Evolutionary conservation across 73 alveolate species (phyloP), one percentile per base, ranked within the genome.

Genomic region (Effrenium voratum): DNA sequence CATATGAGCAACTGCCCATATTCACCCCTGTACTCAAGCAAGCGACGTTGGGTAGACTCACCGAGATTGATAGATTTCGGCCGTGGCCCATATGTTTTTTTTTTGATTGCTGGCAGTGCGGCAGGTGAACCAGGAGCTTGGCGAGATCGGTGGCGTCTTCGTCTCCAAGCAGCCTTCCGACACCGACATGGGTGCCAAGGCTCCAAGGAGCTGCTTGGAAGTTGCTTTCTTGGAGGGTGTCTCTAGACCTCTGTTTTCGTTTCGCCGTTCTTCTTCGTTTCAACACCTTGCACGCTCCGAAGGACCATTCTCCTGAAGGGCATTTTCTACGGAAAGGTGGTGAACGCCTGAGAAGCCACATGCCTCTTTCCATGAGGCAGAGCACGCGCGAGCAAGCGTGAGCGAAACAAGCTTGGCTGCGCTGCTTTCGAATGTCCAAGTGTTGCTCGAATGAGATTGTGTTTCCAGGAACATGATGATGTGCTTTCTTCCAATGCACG

Each of bases 111-210:
- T 6, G 28, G 16, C 22, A 32, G 43, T 24, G 16, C 2, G 44
- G 49, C 66, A 87, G 95, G 95, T 87, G 90, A 93, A 93, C 90
- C 98, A 83, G 84, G 98, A 81, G 77, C 81, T 87, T 70, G 98
- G 98, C 55, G 99, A 93, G 99, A 87, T 93, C 57, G 93, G 91
- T 34, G 99, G 99, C 52, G 99, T 93, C 97, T 93, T 93, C 98
- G 99, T 80, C 80, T 60, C 96, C 50, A 87, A 80, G 98, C 98
- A 80, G 91, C 99, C 99, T 57, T 81, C 98, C 60, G 99, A 93
- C 98, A 93, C 99, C 41, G 99, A 93, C 88, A 83, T 93, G 96
- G 99, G 99, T 76, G 99, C 99, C 98, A 93, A 93, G 85, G 99
- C 73, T 34, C 99, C 99, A 13, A 93, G 52, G 99, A 87, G 68